Evolutionary conservation across 306 rosid species (phyloP).

Genomic region (Pachyrhizus erosus): DNA sequence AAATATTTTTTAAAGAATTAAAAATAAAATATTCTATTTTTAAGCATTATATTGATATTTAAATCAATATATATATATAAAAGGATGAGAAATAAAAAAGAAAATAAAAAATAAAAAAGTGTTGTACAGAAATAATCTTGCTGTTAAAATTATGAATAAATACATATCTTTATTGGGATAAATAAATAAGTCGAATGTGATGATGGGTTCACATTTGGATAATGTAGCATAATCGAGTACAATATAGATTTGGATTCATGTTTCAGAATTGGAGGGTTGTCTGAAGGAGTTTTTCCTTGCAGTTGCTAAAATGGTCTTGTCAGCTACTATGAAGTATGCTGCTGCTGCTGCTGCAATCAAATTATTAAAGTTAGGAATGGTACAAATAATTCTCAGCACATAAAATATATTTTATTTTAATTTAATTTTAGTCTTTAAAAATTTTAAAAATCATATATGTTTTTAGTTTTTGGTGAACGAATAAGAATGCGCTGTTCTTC

Average conservation of each 20-base stretch:
- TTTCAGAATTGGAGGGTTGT: slow-evolving; percentile 42
- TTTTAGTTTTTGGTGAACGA: not conserved
- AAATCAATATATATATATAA: too few relatives aligned
- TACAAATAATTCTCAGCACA: not conserved
- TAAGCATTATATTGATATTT: too few relatives aligned
- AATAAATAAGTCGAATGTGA: not conserved
- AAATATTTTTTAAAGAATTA: too few relatives aligned
- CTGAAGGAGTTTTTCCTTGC: slow-evolving; percentile 80
- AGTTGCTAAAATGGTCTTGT: slow-evolving; percentile 78
- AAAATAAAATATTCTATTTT: too few relatives aligned
- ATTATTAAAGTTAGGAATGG: not conserved
- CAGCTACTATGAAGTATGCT: slow-evolving; percentile 81
- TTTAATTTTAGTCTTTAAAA: not conserved
- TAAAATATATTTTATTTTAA: not conserved
- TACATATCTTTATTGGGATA: not conserved
- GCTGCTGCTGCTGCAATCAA: slow-evolving; percentile 69
- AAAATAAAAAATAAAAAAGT: not conserved
- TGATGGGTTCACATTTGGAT: not conserved
- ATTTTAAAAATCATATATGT: not conserved
- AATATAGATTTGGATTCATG: slow-evolving; percentile 29
- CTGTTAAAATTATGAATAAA: not conserved
- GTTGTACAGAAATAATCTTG: not conserved
- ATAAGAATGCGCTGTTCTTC: not conserved
- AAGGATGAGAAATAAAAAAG: too few relatives aligned
- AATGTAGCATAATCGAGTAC: not conserved